Percentiles rank a stretch among this genome's conserved stretches.
phyloP scores from a whole-genome alignment of 106 monocot species.

The Vanilla planifolia region DNA sequence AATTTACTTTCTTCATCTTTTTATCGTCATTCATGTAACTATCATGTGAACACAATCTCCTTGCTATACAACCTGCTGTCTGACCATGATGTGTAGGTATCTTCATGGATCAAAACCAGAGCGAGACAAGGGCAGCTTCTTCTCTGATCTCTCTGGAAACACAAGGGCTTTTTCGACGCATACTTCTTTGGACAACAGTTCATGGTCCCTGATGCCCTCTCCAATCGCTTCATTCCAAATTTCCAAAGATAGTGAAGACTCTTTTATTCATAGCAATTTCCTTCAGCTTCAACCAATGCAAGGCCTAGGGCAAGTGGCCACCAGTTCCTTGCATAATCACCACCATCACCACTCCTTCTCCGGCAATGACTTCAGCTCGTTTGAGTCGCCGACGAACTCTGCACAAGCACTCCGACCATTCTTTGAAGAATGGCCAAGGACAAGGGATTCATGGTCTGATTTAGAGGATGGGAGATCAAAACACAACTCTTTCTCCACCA shows the following conservation, averaged over 20 bases:
- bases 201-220: slow-evolving; percentile 50
- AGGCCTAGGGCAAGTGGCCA: slow-evolving; percentile 30
- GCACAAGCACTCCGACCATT: slow-evolving; percentile 57
- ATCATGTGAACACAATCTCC: too few species aligned
- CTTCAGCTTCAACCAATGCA: slow-evolving; percentile 30
- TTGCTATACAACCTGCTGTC: neutral
- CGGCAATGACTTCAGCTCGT: slow-evolving; percentile 22
- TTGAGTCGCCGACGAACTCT: slow-evolving; percentile 27
- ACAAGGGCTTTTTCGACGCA: slow-evolving; percentile 33
- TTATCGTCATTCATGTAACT: too few species aligned
- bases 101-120: slow-evolving; percentile 35
- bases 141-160: slow-evolving; percentile 45
- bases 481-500: slow-evolving; percentile 46
- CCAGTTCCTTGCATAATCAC: slow-evolving; percentile 32
- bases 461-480: slow-evolving; percentile 51
- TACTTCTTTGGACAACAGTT: slow-evolving; percentile 34
- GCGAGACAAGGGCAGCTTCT: slow-evolving; percentile 39
- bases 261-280: slow-evolving; percentile 26
- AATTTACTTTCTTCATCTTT: too few species aligned
- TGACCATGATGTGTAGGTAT: slow-evolving; percentile 24
- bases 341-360: slow-evolving; percentile 44
- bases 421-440: slow-evolving; percentile 75
- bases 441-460: slow-evolving; percentile 57
- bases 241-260: slow-evolving; percentile 17
- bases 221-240: slow-evolving; percentile 14